Base-by-base conservation (phyloP, 2,329 filamentous ascomycete species). In the Acarospora socialis region DNA sequence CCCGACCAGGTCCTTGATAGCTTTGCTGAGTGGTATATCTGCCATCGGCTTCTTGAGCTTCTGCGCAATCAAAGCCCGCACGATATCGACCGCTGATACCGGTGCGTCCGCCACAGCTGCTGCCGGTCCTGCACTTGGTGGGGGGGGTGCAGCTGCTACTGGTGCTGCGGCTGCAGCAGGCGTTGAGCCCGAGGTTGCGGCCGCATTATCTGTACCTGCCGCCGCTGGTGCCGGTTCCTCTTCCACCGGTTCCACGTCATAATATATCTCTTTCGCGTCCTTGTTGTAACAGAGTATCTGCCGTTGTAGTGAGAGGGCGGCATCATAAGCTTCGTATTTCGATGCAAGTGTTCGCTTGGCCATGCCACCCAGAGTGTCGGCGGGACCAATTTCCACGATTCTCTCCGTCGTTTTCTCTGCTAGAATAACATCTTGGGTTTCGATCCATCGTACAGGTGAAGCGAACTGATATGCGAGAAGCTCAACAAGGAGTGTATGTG, bases 221-320 rank as follows among this genome's bases (percentile, higher is more conserved):
- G 63, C 53, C 20, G 52, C 38, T 12, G 47, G 33, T 50, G 79
- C 78, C 28, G 79, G 70, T 58, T 95, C 90, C 36, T 98, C 90
- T 50, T 92, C 83, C 18, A 92, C 66, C 0, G 90, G 90, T 51
- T 98, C 90, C 26, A 92, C 86, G 53, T 94, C 87, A 60, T 98
- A 98, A 67, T 98, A 98, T 44, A 98, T 98, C 59, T 98, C 90
- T 58, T 94, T 95, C 35, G 84, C 81, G 53, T 98, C 90, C 60
- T 98, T 98, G 68, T 93, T 95, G 67, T 95, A 98, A 68, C 90
- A 95, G 35, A 98, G 73, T 54, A 98, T 94, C 59, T 95, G 87
- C 55, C 90, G 76, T 62, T 94, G 86, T 25, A 95, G 78, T 5
- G 87, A 94, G 51, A 87, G 87, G 40, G 90, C 90, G 35, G 90